Percentiles rank a stretch among this genome's conserved stretches.
phyloP scores from a whole-genome alignment of 805 yeast species.

The Metschnikowia arizonensis region DNA sequence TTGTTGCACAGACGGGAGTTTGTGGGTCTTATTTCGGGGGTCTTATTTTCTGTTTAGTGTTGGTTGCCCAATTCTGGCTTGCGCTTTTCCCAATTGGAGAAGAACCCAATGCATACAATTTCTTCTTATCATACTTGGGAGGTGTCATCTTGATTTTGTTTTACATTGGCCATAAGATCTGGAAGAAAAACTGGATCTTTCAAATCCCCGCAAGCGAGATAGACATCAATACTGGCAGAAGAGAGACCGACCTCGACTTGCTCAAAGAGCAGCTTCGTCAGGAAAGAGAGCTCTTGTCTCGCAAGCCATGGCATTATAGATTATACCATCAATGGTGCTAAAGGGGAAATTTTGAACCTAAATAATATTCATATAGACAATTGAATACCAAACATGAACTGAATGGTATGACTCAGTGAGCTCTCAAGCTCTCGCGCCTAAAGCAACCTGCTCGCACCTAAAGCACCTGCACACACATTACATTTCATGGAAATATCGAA shows the following conservation, averaged over 20 bases:
- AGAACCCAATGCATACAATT: conserved; percentile 29
- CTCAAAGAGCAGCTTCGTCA: conserved; percentile 39
- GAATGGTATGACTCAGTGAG: too few relatives aligned
- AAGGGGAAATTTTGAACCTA: neutral
- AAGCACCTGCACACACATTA: neutral
- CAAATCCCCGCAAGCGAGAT: conserved; percentile 46
- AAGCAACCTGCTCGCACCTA: neutral
- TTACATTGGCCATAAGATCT: conserved; percentile 44
- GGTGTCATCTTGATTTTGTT: conserved; percentile 42
- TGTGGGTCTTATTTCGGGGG: conserved; percentile 36
- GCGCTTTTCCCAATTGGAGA: conserved; percentile 38
- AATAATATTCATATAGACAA: neutral
- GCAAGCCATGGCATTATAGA: conserved; percentile 35
- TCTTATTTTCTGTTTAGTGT: conserved; percentile 30
- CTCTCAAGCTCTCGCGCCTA: neutral
- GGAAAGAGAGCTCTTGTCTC: conserved; percentile 21
- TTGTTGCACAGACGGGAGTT: conserved; percentile 35
- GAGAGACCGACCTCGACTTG: conserved; percentile 54
- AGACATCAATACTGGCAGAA: conserved; percentile 62
- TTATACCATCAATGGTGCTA: conserved; percentile 36
- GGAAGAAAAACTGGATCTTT: conserved; percentile 43
- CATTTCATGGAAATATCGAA: neutral
- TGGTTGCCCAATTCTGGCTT: conserved; percentile 43
- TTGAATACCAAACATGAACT: neutral
- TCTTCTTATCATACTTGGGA: conserved; percentile 46